Percentiles rank a stretch among this genome's conserved stretches.
Evolutionary conservation across 2,329 filamentous ascomycete species (phyloP).

Genomic region (Pseudocercospora vitis): DNA sequence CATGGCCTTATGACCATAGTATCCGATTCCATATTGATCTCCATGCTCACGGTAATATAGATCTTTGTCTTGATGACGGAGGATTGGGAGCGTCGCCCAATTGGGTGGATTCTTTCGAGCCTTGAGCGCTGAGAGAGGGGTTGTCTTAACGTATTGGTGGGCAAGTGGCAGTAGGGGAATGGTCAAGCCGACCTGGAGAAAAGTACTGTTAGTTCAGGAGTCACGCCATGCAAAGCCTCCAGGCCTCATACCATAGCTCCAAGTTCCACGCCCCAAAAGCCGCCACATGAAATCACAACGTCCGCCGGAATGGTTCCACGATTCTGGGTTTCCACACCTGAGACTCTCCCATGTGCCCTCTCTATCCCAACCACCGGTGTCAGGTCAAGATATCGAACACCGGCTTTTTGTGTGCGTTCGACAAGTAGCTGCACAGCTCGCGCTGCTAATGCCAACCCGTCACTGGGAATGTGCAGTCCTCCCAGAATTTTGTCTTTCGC

Average conservation of each 20-base stretch:
- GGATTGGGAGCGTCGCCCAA: slow-evolving; percentile 57
- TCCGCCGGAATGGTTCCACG: slow-evolving; percentile 55
- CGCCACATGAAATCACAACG: slow-evolving; percentile 62
- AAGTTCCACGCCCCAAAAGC: slow-evolving; percentile 66
- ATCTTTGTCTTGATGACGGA: slow-evolving; percentile 63
- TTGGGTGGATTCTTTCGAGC: slow-evolving; percentile 48
- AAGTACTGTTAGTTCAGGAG: not conserved
- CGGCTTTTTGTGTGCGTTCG: slow-evolving; percentile 56
- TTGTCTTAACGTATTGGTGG: slow-evolving; percentile 66
- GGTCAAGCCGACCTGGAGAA: slow-evolving; percentile 46
- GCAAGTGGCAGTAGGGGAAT: slow-evolving; percentile 62
- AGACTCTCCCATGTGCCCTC: slow-evolving; percentile 51
- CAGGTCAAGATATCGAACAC: slow-evolving; percentile 57
- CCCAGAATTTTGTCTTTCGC: slow-evolving; percentile 53
- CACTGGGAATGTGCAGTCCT: slow-evolving; percentile 60
- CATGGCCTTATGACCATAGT: slow-evolving; percentile 63
- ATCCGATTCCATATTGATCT: slow-evolving; percentile 63
- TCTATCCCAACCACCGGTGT: slow-evolving; percentile 62
- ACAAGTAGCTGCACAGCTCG: slow-evolving; percentile 63
- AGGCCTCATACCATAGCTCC: slow-evolving; percentile 53
- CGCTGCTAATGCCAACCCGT: slow-evolving; percentile 62
- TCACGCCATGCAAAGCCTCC: not conserved
- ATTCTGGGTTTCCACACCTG: slow-evolving; percentile 55
- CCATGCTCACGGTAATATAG: slow-evolving; percentile 67
- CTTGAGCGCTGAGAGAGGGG: slow-evolving; percentile 48